Percentiles rank a stretch among this genome's conserved stretches.
These are phyloP conservation scores for Fusarium brachygibbosum DNA, from an alignment of 2,329 filamentous ascomycete genomes.

Conservation along the genomic window DNA sequence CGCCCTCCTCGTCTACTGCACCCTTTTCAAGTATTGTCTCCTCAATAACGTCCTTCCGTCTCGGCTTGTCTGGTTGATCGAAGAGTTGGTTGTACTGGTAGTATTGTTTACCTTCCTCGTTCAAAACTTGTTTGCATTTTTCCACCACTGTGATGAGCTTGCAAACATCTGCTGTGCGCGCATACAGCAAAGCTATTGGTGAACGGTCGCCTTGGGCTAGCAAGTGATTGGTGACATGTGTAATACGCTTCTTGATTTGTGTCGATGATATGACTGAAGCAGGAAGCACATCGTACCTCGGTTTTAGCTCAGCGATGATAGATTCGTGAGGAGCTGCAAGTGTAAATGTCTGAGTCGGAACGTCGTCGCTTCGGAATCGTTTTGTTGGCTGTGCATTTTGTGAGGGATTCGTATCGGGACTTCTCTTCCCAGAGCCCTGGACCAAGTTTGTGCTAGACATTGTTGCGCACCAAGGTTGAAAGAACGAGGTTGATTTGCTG, in stretches of 20 bases:
- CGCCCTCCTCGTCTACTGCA: conserved; percentile 28
- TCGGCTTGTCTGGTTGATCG: conserved; percentile 57
- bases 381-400: conserved; percentile 10
- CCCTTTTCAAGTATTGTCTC: conserved; percentile 57
- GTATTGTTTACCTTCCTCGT: conserved; percentile 61
- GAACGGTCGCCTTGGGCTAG: conserved; percentile 45
- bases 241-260: conserved; percentile 69
- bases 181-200: conserved; percentile 63
- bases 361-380: conserved; percentile 8
- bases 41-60: conserved; percentile 56
- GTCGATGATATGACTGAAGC: conserved; percentile 71
- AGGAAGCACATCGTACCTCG: conserved; percentile 64
- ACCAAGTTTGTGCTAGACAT: conserved; percentile 34
- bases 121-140: conserved; percentile 71
- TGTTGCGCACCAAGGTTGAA: conserved; percentile 21
- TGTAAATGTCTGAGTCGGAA: conserved; percentile 28
- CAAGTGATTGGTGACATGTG: conserved; percentile 61
- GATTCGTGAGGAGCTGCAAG: conserved; percentile 58
- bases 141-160: conserved; percentile 79
- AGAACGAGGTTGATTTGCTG: conserved; percentile 17
- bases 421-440: conserved; percentile 39
- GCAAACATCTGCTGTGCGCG: conserved; percentile 64
- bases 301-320: conserved; percentile 59
- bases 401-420: conserved; percentile 14
- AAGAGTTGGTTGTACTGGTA: conserved; percentile 71